These are phyloP conservation scores for Acacia melanoxylon DNA, from an alignment of 306 rosid species.

Conservation along the genomic window DNA sequence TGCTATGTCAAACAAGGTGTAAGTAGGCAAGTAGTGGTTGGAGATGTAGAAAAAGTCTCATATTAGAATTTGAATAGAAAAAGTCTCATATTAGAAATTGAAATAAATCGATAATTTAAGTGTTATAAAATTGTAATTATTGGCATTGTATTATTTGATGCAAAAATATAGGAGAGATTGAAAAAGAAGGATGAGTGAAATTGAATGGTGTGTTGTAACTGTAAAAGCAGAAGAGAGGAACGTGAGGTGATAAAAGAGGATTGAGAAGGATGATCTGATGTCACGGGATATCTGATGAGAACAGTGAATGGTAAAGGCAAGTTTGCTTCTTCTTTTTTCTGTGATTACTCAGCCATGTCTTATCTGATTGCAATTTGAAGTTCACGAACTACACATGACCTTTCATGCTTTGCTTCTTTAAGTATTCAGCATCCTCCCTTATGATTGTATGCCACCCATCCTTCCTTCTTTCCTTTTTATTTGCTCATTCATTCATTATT, in stretches of 20 bases:
- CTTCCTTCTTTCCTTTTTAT: background rate
- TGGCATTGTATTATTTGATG: background rate
- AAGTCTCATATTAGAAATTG: too few relatives aligned
- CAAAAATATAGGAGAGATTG: too few relatives aligned
- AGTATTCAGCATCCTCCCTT: background rate
- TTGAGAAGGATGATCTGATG: background rate
- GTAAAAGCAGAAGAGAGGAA: conserved; percentile 35
- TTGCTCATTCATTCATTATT: background rate
- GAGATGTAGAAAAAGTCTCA: background rate
- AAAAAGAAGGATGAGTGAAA: background rate
- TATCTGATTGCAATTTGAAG: too few relatives aligned
- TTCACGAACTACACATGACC: conserved; percentile 45
- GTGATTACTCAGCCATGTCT: too few relatives aligned
- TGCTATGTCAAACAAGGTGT: too few relatives aligned
- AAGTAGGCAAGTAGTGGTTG: conserved; percentile 11
- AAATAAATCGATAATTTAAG: background rate
- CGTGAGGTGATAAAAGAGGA: conserved; percentile 40
- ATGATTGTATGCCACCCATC: background rate
- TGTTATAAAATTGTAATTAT: too few relatives aligned
- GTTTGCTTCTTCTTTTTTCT: conserved; percentile 17
- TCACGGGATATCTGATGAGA: conserved; percentile 38
- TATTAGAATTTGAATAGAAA: background rate
- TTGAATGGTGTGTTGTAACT: conserved; percentile 21
- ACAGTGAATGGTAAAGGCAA: background rate
- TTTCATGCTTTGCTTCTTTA: conserved; percentile 12